Base-by-base conservation (phyloP, 768 basidiomycete genomes). In the Calocybe indica region DNA sequence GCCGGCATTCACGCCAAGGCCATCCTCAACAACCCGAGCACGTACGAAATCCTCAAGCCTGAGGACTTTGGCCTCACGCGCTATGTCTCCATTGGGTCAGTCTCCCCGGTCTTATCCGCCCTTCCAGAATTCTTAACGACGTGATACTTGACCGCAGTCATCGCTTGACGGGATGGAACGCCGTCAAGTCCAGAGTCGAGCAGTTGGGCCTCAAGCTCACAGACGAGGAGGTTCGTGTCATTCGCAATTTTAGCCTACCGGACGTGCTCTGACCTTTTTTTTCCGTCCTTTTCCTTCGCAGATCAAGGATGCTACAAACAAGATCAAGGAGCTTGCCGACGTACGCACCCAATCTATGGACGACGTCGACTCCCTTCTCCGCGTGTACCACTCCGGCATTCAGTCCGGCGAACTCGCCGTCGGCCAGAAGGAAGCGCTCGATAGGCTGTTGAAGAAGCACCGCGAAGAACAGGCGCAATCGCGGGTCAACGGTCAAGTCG, bases 1-100 rank as follows among this genome's bases (percentile, higher is more conserved):
- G 96, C 96, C 14, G 96, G 96, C 64, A 99, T 99, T 55, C 96
- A 99, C 69, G 96, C 96, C 72, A 99, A 99, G 79, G 96, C 96
- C 35, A 99, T 99, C 68, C 82, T 94, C 53, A 96, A 97, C 74
- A 99, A 99, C 78, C 96, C 96, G 1, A 91, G 88, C 60, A 99
- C 96, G 7, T 99, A 98, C 69, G 95, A 99, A 71, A 97, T 97
- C 66, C 81, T 96, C 67, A 97, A 93, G 82, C 96, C 96, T 11
- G 92, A 95, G 67, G 96, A 99, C 72, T 99, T 99, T 60, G 96
- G 96, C 58, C 79, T 99, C 61, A 92, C 86, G 7, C 85, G 96
- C 61, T 99, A 98, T 61, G 94, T 99, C 55, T 96, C 95, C 36
- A 97, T 98, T 59, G 95, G 92, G 83, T 86, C 58, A 37, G 76